These are phyloP conservation scores for Fraxinus anomala DNA, from an alignment of 257 asterid species.

Conservation along the genomic window DNA sequence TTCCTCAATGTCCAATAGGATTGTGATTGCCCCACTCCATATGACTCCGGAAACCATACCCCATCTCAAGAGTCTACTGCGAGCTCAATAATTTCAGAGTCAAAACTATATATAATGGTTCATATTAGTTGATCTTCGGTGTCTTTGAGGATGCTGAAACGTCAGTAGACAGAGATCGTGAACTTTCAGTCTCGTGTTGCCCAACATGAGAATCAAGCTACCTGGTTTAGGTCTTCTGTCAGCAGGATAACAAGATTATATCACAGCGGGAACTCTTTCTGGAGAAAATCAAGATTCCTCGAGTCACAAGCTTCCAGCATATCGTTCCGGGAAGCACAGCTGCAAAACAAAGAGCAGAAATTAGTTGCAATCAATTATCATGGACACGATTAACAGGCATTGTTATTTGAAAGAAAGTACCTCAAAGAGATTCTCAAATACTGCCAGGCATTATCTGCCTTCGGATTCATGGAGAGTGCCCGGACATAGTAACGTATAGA, in stretches of 20 bases:
- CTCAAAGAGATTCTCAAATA: slow-evolving; percentile 91
- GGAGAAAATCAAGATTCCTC: slow-evolving; percentile 87
- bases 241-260: not conserved
- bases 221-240: slow-evolving; percentile 4
- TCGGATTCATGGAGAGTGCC: slow-evolving; percentile 92
- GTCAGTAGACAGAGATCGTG: not conserved
- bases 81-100: not conserved
- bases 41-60: not conserved
- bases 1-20: not conserved
- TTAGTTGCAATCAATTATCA: slow-evolving; percentile 12
- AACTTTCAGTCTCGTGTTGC: not conserved
- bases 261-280: slow-evolving; percentile 89
- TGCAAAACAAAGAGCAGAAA: slow-evolving; percentile 31
- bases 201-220: not conserved
- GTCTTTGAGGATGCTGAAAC: slow-evolving; percentile 11
- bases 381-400: not conserved
- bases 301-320: slow-evolving; percentile 93
- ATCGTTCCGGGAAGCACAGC: slow-evolving; percentile 88
- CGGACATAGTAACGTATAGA: slow-evolving; percentile 96
- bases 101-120: slow-evolving; percentile 4
- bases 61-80: not conserved
- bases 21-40: too few relatives aligned
- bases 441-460: slow-evolving; percentile 99
- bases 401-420: slow-evolving; percentile 36
- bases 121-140: not conserved